Base-by-base conservation (phyloP, 345 rosid genomes). In the Aethionema arabicum region DNA sequence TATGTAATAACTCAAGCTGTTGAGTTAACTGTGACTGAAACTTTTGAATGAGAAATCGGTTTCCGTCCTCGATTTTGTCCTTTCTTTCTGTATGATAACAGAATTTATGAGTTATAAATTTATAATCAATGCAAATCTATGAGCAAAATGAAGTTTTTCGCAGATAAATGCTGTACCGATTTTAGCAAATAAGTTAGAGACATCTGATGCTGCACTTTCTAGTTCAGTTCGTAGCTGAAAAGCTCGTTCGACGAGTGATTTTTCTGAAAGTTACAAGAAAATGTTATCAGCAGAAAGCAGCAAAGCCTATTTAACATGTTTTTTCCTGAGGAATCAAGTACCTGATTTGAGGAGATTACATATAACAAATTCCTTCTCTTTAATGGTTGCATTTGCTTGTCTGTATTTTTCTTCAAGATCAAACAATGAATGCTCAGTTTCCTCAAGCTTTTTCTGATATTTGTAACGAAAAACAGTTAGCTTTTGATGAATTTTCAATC, bases 361-460 rank as follows among this genome's bases (percentile, higher is more conserved):
- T 77, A 95, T 95, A 56, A 95, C 82, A 79, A 79, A 90, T 52
- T 95, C 97, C 70, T 87, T 90, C 77, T 90, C 93, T 76, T 81
- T 95, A 49, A 95, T 90, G 39, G 88, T 85, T 63, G 81, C 88
- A 79, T 95, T 95, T 58, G 99, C 95, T 63, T 88, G 89, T 76
- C 87, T 74, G 73, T 90, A 90, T 73, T 83, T 90, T 76, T 88
- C 99, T 83, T 95, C 92, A 1, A 95, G 90, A 76, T 95, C 95
- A 71, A 77, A 83, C 80, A 95, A 74, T 8, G 78, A 65, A 60
- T 72, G 77, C 70, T 90, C 95, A 70, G 96, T 90, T 78, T 85
- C 99, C 77, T 80, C 89, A 4, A 90, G 92, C 62, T 80, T 90
- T 79, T 72, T 86, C 99, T 93, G 87, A 41, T 71, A 48, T 72